Evolutionary conservation across 208 protist genomes (phyloP), one percentile per base, ranked within the genome.

Genomic region (Crithidia acanthocephali): DNA sequence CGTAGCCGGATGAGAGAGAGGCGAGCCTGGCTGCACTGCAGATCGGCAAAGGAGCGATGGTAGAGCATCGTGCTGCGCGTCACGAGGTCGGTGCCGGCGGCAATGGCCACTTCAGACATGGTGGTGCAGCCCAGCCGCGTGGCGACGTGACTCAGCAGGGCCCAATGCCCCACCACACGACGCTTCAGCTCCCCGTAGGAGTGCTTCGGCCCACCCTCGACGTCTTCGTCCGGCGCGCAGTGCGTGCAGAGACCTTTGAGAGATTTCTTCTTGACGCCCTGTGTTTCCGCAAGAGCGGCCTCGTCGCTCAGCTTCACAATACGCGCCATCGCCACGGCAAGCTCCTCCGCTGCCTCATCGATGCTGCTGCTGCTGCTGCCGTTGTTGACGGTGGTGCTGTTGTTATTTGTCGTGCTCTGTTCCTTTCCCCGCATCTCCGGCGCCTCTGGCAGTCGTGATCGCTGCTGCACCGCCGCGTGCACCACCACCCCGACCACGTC

Each of bases 81-180:
- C 3, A 91, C 48, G 45, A 75, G 80, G 42, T 79, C 71, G 6
- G 87, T 62, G 13, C 80, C 84, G 9, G 84, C 85, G 40, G 85
- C 79, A 6, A 80, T 72, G 11, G 80, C 86, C 6, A 87, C 55
- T 27, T 87, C 78, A 1, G 84, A 81, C 28, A 94, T 63, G 37
- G 59, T 72, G n/a, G 61, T 67, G 56, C 73, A 83, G 20, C 75
- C 80, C 8, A 79, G 62, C 32, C 81, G 76, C 33, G 74, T 70
- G 22, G 84, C 84, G 7, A 81, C 72, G 64, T 91, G 70, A 16
- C 84, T 74, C 20, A 94, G 75, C 44, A 94, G 62, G 2, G 81
- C 77, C 86, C 86, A 94, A 57, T 91, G 81, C 2, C 81, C 84
- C 61, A 81, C 86, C 6, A 83, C 79, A 16, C 73, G 79, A 2